Base-by-base conservation (phyloP, 306 rosid species). In the Styphnolobium japonicum region DNA sequence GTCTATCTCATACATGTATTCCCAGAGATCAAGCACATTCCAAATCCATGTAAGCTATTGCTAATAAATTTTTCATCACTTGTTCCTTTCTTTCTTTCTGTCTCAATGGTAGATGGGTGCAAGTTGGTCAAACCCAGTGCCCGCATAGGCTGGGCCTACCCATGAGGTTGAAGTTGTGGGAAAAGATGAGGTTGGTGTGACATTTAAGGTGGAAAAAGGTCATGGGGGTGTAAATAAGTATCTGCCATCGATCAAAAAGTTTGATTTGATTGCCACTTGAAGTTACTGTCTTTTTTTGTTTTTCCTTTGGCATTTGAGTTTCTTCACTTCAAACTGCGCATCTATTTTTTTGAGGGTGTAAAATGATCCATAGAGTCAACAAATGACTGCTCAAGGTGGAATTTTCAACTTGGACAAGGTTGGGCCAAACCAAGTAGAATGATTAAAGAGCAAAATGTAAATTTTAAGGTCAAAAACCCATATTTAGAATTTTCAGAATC, bases 1-100 rank as follows among this genome's bases (percentile, higher is more conserved):
- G 67, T 92, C 15, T 89, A 85, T 76, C 95, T 93, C 81, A 64
- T 93, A 10, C 98, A 90, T 31, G 85, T 93, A 11, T 93, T 80
- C 80, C 95, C 95, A 0, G 78, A 87, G 82, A 64, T 74, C 74
- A 88, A 83, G 16, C 82, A 66, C 84, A 82, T 93, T 10, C 98
- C 94, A 5, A 87, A 85, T 82, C 98, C 98, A 62, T 77, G 97
- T 93, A 82, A 80, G 88, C 0, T 53, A 3, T 1, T 36, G 10
- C 6, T 11, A 16, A 3, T 21, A 19, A 6, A 3, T 40, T 43
- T 11, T 12, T 18, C 23, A 19, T 6, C 39, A 16, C 49, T 57
- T 16, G 10, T 16, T 60, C n/a, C 42, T 48, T 31, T 49, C 33
- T 70, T 48, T 10, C 7, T 58, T 10, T 14, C 29, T 6, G 56